Evolutionary conservation across 2,329 filamentous ascomycete genomes (phyloP).

Genomic region (Penicillium sp.): DNA sequence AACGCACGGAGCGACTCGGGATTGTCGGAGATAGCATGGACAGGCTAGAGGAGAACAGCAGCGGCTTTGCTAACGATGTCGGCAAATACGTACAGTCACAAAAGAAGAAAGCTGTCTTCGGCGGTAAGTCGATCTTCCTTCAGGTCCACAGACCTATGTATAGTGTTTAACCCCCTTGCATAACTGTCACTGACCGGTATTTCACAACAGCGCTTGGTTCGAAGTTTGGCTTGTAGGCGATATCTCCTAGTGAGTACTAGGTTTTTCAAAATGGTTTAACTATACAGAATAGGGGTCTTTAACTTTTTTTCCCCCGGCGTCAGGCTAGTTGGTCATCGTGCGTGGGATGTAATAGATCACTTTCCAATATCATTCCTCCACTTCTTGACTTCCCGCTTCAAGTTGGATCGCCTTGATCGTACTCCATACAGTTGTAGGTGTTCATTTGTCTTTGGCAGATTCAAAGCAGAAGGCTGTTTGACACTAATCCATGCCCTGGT

Average conservation of each 20-base stretch:
- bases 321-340: background rate
- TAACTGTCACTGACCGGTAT: constrained; percentile 18
- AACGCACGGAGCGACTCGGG: constrained; percentile 82
- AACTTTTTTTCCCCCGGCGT: background rate
- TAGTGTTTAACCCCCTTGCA: constrained; percentile 16
- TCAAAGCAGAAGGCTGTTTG: background rate
- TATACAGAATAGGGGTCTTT: background rate
- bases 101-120: constrained; percentile 79
- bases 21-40: constrained; percentile 84
- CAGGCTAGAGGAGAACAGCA: constrained; percentile 73
- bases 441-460: background rate
- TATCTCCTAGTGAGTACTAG: background rate
- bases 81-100: constrained; percentile 82
- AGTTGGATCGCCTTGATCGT: background rate
- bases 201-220: constrained; percentile 35
- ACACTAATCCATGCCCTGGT: background rate
- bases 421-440: background rate
- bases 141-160: background rate
- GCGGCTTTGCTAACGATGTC: constrained; percentile 82
- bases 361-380: background rate
- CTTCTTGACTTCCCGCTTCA: background rate
- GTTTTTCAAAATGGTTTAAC: background rate
- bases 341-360: background rate
- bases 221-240: constrained; percentile 42
- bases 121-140: constrained; percentile 44